Conservation (phyloP, 192 early-diverging fungal genomes). For the Diversispora epigaea region DNA sequence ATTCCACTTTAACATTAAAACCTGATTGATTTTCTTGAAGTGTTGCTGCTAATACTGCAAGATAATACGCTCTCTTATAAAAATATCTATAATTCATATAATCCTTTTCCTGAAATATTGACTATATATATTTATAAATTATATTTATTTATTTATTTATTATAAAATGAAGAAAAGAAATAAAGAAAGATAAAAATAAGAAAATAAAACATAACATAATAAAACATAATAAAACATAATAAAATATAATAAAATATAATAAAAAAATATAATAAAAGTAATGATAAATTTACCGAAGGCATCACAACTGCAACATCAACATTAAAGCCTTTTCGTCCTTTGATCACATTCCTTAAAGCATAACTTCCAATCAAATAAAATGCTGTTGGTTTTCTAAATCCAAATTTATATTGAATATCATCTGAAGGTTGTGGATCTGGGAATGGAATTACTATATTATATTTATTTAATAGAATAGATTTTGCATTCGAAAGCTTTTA, state of each 20-base stretch:
- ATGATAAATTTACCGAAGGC: constrained; percentile 55
- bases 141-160: no score
- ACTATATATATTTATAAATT: constrained; percentile 28
- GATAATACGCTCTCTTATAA: constrained; percentile 92
- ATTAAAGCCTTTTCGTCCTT: constrained; percentile 60
- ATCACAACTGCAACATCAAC: constrained; percentile 92
- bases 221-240: background rate
- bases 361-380: constrained; percentile 88
- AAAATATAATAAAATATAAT: no score
- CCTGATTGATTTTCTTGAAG: constrained; percentile 50
- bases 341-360: constrained; percentile 72
- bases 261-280: no score
- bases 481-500: constrained; percentile 46
- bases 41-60: constrained; percentile 70
- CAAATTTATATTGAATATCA: constrained; percentile 75
- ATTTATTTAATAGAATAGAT: constrained; percentile 52
- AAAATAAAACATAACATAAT: constrained; percentile 1
- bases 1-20: constrained; percentile 53
- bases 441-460: constrained; percentile 66
- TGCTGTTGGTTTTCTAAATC: constrained; percentile 69
- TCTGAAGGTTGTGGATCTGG: constrained; percentile 72
- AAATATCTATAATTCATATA: constrained; percentile 92
- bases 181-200: background rate
- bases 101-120: constrained; percentile 89
- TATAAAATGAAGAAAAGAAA: background rate